A percentile compares a stretch with the other conserved stretches of the same genome.
Conservation (phyloP, 2,329 filamentous ascomycete species). For the Colletotrichum abscissum region DNA sequence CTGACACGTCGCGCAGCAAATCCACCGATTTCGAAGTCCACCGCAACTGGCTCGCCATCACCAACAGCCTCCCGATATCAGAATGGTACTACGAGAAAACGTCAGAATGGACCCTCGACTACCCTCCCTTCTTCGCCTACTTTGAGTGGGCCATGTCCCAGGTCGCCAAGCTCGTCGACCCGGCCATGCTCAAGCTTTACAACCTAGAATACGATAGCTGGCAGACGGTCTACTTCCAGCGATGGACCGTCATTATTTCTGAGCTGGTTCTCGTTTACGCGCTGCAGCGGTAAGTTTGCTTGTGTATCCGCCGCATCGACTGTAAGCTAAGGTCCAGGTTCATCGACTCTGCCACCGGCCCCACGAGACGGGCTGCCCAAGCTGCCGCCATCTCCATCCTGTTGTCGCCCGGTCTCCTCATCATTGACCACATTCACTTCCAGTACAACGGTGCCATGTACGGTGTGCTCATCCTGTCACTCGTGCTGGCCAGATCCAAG, state of each 20-base stretch:
- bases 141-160: constrained; percentile 96
- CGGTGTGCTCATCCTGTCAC: constrained; percentile 86
- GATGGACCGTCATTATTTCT: constrained; percentile 85
- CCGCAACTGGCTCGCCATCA: constrained; percentile 98
- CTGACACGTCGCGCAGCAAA: constrained; percentile 70
- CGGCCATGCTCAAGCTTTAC: constrained; percentile 82
- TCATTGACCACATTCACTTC: constrained; percentile 99
- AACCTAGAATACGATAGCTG: constrained; percentile 90
- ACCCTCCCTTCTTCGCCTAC: constrained; percentile 96
- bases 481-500: constrained; percentile 82
- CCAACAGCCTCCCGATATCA: constrained; percentile 85
- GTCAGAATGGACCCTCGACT: constrained; percentile 99
- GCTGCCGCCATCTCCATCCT: constrained; percentile 89
- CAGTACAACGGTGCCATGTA: constrained; percentile 99
- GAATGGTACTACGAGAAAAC: constrained; percentile 98
- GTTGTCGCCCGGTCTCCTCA: constrained; percentile 90
- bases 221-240: constrained; percentile 94
- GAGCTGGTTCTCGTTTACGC: constrained; percentile 88
- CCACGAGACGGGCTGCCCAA: constrained; percentile 81
- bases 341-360: constrained; percentile 75
- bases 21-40: constrained; percentile 99
- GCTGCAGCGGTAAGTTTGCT: constrained; percentile 71
- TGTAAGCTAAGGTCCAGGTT: constrained; percentile 62
- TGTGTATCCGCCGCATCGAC: neutral
- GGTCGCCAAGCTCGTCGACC: constrained; percentile 79